Evolutionary conservation across 192 early-diverging fungal species (phyloP).

Genomic region (Dimargaris cristalligena): DNA sequence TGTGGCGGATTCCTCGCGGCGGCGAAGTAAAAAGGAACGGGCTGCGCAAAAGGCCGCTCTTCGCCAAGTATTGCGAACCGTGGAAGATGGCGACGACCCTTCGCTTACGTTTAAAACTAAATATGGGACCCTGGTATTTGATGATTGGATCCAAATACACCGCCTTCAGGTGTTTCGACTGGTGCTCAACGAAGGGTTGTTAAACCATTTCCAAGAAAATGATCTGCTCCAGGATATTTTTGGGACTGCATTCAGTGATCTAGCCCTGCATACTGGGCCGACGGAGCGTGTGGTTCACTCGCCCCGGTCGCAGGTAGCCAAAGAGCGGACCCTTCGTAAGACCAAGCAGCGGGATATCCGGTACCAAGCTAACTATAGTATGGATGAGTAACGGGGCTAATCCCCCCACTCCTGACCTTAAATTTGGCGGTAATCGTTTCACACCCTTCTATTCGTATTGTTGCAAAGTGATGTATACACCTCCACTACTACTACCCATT

Average conservation of each 20-base stretch:
- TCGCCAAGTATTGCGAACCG: slow-evolving; percentile 38
- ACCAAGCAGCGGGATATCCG: not conserved
- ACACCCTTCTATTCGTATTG: too few species aligned
- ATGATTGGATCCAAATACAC: slow-evolving; percentile 12
- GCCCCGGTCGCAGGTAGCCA: slow-evolving; percentile 4
- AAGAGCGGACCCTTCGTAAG: slow-evolving; percentile 7
- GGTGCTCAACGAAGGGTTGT: slow-evolving; percentile 3
- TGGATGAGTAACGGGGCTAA: too few species aligned
- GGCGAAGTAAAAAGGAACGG: slow-evolving; percentile 35
- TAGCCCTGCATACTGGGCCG: too few species aligned
- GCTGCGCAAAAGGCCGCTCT: slow-evolving; percentile 36
- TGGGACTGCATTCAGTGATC: not conserved
- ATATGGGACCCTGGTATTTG: not conserved
- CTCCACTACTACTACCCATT: too few species aligned
- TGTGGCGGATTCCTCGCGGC: slow-evolving; percentile 32
- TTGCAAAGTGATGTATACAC: too few species aligned
- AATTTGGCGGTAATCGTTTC: too few species aligned
- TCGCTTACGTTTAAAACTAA: not conserved
- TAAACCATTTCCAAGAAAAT: slow-evolving; percentile 3
- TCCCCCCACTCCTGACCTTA: too few species aligned
- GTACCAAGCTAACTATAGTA: not conserved
- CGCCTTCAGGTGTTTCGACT: slow-evolving; percentile 2
- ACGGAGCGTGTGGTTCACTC: slow-evolving; percentile 1
- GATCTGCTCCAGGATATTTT: slow-evolving; percentile 6
- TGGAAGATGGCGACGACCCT: slow-evolving; percentile 31